A percentile compares a stretch with the other conserved stretches of the same genome.
phyloP scores from a whole-genome alignment of 192 early-diverging fungal species.

The Chytriomyces sp. region DNA sequence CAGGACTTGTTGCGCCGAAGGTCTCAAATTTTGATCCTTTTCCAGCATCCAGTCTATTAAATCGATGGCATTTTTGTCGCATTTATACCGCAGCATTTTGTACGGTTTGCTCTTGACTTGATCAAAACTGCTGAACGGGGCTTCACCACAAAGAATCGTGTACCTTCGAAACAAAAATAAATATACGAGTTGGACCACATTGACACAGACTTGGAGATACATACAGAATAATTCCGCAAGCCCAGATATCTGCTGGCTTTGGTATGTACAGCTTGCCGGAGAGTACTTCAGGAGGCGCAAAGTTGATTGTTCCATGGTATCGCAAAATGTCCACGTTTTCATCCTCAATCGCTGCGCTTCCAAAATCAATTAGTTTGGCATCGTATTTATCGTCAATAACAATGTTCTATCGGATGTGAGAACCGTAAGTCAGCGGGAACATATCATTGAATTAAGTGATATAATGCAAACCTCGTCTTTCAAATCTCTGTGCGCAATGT shows the following conservation, averaged over 20 bases:
- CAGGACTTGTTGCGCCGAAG: constrained; percentile 64
- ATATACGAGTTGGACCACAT: not conserved
- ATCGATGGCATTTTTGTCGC: constrained; percentile 55
- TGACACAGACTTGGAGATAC: constrained; percentile 19
- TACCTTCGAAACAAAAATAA: not conserved
- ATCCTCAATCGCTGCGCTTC: constrained; percentile 48
- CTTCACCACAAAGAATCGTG: constrained; percentile 45
- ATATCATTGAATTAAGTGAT: not conserved
- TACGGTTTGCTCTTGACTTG: constrained; percentile 56
- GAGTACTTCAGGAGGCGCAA: constrained; percentile 73
- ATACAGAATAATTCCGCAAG: constrained; percentile 72
- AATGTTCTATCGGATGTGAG: constrained; percentile 44
- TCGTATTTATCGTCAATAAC: constrained; percentile 54
- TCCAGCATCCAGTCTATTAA: constrained; percentile 67
- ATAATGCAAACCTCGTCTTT: constrained; percentile 54
- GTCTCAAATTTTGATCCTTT: constrained; percentile 59
- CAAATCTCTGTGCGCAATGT: constrained; percentile 60
- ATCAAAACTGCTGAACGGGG: constrained; percentile 61
- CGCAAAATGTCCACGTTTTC: not conserved
- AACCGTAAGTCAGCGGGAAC: not conserved
- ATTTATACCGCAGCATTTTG: constrained; percentile 48
- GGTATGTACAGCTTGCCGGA: constrained; percentile 52
- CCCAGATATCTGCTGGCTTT: constrained; percentile 70
- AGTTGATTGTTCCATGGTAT: constrained; percentile 71
- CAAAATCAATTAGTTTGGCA: constrained; percentile 66